Base-by-base conservation (phyloP, 2,329 filamentous ascomycete species). In the Neonectria punicea region DNA sequence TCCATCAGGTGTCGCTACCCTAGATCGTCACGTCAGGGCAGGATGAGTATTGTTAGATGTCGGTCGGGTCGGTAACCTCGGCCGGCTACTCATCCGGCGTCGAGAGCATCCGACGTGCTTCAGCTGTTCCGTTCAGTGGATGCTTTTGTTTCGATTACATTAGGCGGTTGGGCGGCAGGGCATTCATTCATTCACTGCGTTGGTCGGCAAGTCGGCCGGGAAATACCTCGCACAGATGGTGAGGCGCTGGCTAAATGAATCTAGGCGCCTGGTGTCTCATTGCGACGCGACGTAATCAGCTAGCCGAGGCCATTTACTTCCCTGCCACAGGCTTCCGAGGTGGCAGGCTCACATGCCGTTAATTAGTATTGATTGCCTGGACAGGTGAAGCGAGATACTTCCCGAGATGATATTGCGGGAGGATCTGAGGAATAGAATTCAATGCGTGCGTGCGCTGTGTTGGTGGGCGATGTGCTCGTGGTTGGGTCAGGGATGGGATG, bases 401-500 rank as follows among this genome's bases (percentile, higher is more conserved):
- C 57, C 57, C 47, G 57, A 53, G 39, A 50, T 18, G 36, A 44
- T 46, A 47, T 47, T 25, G 49, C n/a, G 10, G 10, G 34, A 44
- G n/a, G 34, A 30, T 39, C 56, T 36, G 57, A 36, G 49, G 49
- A 60, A 13, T 10, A 36, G 7, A 46, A 55, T n/a, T 64, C 54
- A 46, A 59, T 64, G 61, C 51, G 36, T 64, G 61, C 51, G 36
- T 54, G 34, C 22, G 36, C 55, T 46, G 61, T 34, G 58, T 20
- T 5, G 14, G 53, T 56, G 4, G 22, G 13, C 34, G 25, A 30
- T 50, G 30, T 14, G 49, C 44, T 46, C 60, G 53, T 55, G 57
- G 57, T 16, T 46, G 36, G 36, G 47, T 47, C 57, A 54, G 58
- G 63, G 58, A 62, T 65, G 58, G 63, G 58, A 62, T 65, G 47